Evolutionary conservation across 768 basidiomycete species (phyloP).

Genomic region (Paxillus ammoniavirescens): DNA sequence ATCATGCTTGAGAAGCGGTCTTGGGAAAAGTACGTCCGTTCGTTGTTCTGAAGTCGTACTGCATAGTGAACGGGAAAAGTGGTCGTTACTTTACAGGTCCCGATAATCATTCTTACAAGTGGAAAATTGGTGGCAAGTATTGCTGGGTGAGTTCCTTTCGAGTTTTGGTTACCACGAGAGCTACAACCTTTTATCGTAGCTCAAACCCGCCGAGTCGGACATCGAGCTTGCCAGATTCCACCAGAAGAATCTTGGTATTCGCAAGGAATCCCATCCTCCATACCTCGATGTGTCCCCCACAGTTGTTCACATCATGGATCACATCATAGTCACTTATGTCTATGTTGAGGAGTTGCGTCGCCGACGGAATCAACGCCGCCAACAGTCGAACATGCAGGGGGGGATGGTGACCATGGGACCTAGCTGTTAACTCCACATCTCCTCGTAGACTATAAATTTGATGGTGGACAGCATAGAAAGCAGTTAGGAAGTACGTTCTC

Average conservation of each 20-base stretch:
- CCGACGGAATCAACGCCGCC: neutral
- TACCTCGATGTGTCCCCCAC: conserved; percentile 21
- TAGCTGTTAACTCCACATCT: too few relatives aligned
- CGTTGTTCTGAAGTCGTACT: neutral
- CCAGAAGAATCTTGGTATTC: conserved; percentile 21
- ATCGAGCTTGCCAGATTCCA: conserved; percentile 23
- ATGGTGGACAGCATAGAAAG: too few relatives aligned
- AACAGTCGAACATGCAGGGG: too few relatives aligned
- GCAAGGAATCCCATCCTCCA: conserved; percentile 15
- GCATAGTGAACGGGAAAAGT: conserved; percentile 9
- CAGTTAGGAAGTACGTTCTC: too few relatives aligned
- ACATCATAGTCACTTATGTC: conserved; percentile 26
- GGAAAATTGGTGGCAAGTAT: conserved; percentile 26
- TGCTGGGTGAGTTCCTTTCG: conserved; percentile 22
- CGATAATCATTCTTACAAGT: conserved; percentile 30
- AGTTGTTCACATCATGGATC: conserved; percentile 21
- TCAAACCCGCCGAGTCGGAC: conserved; percentile 11
- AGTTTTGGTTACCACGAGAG: neutral
- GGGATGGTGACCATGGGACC: too few relatives aligned
- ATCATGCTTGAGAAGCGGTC: conserved; percentile 12
- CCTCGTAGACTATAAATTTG: too few relatives aligned
- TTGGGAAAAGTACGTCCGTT: conserved; percentile 18
- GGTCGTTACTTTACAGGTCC: conserved; percentile 32
- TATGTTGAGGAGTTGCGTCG: conserved; percentile 20
- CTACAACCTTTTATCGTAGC: neutral